phyloP scores from a whole-genome alignment of 352 stramenopile species.

The Globisporangium acanthophoron region DNA sequence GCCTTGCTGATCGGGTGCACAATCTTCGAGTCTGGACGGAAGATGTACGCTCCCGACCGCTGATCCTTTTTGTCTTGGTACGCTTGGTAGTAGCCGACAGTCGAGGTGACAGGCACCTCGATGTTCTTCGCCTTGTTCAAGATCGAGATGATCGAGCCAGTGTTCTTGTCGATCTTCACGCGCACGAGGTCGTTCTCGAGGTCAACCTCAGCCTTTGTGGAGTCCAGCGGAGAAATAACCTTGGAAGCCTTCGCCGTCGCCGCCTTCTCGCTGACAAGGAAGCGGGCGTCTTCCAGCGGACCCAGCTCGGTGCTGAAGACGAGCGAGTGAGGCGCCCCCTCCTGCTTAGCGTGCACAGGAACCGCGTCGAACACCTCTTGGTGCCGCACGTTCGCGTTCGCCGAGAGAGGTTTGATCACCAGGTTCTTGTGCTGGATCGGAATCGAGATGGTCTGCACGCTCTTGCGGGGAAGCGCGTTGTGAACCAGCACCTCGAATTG shows the following conservation, averaged over 20 bases:
- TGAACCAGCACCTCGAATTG: slow-evolving; percentile 73
- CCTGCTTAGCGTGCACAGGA: slow-evolving; percentile 41
- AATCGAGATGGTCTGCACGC: slow-evolving; percentile 50
- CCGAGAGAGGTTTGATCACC: slow-evolving; percentile 32
- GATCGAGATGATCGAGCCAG: slow-evolving; percentile 51
- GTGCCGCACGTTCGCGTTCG: slow-evolving; percentile 24
- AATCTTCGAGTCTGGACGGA: slow-evolving; percentile 86
- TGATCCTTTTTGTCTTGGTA: slow-evolving; percentile 45
- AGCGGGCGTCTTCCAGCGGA: slow-evolving; percentile 42
- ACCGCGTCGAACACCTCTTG: slow-evolving; percentile 51
- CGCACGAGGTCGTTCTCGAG: slow-evolving; percentile 60
- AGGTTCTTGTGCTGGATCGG: slow-evolving; percentile 44
- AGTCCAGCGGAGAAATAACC: background rate
- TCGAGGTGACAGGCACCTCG: slow-evolving; percentile 38
- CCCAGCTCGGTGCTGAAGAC: slow-evolving; percentile 61
- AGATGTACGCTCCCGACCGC: slow-evolving; percentile 96
- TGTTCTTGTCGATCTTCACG: slow-evolving; percentile 43
- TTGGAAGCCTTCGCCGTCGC: background rate
- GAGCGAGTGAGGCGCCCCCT: slow-evolving; percentile 54
- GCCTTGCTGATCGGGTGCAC: slow-evolving; percentile 34
- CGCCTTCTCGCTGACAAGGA: slow-evolving; percentile 40
- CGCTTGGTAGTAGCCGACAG: slow-evolving; percentile 62
- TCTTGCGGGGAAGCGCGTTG: slow-evolving; percentile 56
- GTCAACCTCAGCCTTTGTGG: slow-evolving; percentile 23
- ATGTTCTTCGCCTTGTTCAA: slow-evolving; percentile 72